Evolutionary conservation across 2,329 filamentous ascomycete genomes (phyloP).

Genomic region (Rutstroemia sp.): DNA sequence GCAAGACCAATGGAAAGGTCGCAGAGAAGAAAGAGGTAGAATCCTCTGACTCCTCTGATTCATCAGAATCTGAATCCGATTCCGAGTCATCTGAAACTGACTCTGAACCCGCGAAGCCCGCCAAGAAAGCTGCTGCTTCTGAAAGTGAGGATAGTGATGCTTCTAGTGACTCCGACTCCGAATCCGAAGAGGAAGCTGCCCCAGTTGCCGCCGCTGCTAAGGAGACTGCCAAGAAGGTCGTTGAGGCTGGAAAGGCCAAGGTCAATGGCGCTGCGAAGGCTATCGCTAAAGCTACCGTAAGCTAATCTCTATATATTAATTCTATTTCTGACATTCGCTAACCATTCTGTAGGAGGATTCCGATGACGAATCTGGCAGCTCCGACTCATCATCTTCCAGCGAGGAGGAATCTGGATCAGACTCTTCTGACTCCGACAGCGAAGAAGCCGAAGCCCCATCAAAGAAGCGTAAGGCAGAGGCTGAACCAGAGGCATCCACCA

Average conservation of each 20-base stretch:
- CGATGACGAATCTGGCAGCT: constrained; percentile 6
- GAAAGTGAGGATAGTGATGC: constrained; percentile 23
- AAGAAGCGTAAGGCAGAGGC: constrained; percentile 55
- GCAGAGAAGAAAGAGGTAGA: constrained; percentile 31
- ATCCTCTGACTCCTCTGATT: constrained; percentile 29
- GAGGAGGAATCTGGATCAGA: constrained; percentile 20
- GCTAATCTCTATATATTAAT: constrained; percentile 6
- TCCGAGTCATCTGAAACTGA: constrained; percentile 16
- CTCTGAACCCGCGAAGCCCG: constrained; percentile 13
- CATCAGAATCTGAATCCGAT: constrained; percentile 22
- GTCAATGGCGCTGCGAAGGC: constrained; percentile 27
- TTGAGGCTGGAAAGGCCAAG: constrained; percentile 21
- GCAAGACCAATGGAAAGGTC: constrained; percentile 8
- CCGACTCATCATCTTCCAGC: constrained; percentile 15
- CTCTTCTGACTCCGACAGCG: constrained; percentile 16
- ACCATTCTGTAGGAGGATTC: neutral
- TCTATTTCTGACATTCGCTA: neutral
- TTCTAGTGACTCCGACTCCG: constrained; percentile 24
- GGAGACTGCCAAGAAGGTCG: constrained; percentile 22
- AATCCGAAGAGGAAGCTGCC: constrained; percentile 18
- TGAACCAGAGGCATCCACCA: constrained; percentile 35
- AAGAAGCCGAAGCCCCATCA: constrained; percentile 30
- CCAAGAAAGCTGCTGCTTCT: constrained; percentile 24
- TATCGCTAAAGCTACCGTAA: constrained; percentile 27
- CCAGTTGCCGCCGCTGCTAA: constrained; percentile 20